Base-by-base conservation (phyloP, 805 yeast species). In the Candida ficus region DNA sequence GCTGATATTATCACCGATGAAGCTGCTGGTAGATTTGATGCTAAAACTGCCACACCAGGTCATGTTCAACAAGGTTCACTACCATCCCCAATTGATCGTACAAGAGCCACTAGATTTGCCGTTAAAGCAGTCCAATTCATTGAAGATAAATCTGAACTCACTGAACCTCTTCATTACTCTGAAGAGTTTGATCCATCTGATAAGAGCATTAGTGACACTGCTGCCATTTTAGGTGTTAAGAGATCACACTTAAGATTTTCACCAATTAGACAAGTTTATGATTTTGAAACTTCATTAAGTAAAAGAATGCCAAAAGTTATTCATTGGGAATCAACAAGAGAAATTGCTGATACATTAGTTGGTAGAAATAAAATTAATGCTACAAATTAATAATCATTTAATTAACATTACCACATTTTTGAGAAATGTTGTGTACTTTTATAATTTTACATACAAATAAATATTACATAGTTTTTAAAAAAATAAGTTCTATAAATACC, bases 221-320 rank as follows among this genome's bases (percentile, higher is more conserved):
- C 95, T 16, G 76, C 83, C 29, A 95, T 91, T 19, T 65, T 91
- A 46, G 97, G 98, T 54, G 76, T 89, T 46, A 76, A 78, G 58
- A 77, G 86, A 35, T 79, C 95, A 12, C 86, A 83, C 56, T 69
- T 91, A 56, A 75, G 64, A 43, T 89, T 85, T 68, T 73, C 86
- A 10, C 70, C 93, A 9, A 75, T 93, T 42, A 74, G 85, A 59
- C 75, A 73, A 44, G 71, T 91, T 49, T 90, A 85, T 65, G 95
- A 90, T 58, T 82, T 69, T 58, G 98, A 93, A 64, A 88, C 98
- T 14, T 88, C 86, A 52, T 61, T 85, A 28, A 70, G 65, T 18
- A 76, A 70, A 62, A 83, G 99, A 71, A 81, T 93, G 76, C 95
- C 98, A 54, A 89, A 86, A 70, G 66, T 70, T 43, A 81, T 89